These are phyloP conservation scores for Zygosaccharomyces bisporus DNA, from an alignment of 805 yeast species.

Conservation along the genomic window DNA sequence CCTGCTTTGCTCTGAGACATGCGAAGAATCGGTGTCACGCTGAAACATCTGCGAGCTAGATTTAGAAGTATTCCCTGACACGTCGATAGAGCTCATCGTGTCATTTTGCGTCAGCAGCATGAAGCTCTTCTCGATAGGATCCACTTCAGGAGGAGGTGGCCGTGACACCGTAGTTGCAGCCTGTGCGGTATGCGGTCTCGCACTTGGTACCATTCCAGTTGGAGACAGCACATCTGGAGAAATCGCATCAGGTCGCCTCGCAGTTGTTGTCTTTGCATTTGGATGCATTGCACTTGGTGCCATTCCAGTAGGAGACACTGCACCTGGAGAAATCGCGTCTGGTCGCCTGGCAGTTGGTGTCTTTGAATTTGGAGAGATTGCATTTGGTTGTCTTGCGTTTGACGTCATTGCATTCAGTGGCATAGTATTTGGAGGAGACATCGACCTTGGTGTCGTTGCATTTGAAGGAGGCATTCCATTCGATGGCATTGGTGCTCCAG, in stretches of 20 bases:
- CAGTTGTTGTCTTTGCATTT: neutral
- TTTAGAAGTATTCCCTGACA: neutral
- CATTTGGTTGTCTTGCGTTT: too few relatives aligned
- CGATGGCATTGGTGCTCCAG: neutral
- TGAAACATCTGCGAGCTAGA: slow-evolving; percentile 1
- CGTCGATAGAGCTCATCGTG: slow-evolving; percentile 8
- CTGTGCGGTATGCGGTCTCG: neutral
- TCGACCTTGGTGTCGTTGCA: neutral
- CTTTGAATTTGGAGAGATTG: neutral
- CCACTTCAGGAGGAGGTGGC: slow-evolving; percentile 11
- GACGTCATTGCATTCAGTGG: neutral
- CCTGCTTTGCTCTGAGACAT: slow-evolving; percentile 1
- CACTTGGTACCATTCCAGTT: neutral
- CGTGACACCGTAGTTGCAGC: neutral
- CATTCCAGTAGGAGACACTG: neutral
- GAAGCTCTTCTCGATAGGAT: slow-evolving; percentile 34
- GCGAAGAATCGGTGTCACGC: slow-evolving; percentile 4
- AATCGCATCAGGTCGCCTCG: neutral
- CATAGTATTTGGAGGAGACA: neutral
- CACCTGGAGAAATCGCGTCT: too few relatives aligned
- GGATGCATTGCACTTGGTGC: neutral
- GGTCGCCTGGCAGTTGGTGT: too few relatives aligned
- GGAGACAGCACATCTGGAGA: neutral
- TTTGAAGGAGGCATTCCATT: neutral
- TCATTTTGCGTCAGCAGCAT: slow-evolving; percentile 32